A percentile compares a stretch with the other conserved stretches of the same genome.
phyloP scores from a whole-genome alignment of 495 filamentous ascomycete species.

The Neurospora sp. region DNA sequence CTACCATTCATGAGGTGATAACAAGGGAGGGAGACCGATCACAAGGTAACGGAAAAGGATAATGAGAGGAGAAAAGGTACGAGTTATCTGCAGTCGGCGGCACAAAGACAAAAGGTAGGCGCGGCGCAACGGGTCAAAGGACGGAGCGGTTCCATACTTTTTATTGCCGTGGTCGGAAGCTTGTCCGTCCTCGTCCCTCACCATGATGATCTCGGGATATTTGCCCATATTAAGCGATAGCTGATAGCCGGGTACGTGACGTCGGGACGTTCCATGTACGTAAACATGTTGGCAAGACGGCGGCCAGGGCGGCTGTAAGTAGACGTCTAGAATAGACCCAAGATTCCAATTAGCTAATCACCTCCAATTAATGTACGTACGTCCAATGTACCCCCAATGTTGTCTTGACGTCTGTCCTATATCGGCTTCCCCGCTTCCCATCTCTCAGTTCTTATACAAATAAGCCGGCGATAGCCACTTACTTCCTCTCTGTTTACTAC shows the following conservation, averaged over 20 bases:
- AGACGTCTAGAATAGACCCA: background rate
- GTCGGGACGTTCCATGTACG: background rate
- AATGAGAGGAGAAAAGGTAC: background rate
- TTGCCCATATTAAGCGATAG: background rate
- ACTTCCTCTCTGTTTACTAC: background rate
- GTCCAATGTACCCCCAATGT: background rate
- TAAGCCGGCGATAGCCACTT: conserved; percentile 9
- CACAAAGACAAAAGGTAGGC: background rate
- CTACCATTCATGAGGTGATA: background rate
- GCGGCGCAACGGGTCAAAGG: background rate
- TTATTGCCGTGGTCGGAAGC: background rate
- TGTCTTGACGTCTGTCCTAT: background rate
- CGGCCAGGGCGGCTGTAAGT: background rate
- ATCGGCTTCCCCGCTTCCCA: background rate
- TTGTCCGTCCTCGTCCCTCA: background rate
- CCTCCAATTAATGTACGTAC: background rate
- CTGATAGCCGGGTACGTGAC: background rate
- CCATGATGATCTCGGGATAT: background rate
- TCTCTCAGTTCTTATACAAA: background rate
- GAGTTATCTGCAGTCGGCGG: background rate
- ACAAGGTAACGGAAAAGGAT: background rate
- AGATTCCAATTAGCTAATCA: background rate
- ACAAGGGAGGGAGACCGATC: background rate
- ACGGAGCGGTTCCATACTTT: background rate
- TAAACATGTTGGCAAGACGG: background rate